Percentiles rank a stretch among this genome's conserved stretches.
Evolutionary conservation across 768 basidiomycete species (phyloP).

Genomic region (Russula sp.): DNA sequence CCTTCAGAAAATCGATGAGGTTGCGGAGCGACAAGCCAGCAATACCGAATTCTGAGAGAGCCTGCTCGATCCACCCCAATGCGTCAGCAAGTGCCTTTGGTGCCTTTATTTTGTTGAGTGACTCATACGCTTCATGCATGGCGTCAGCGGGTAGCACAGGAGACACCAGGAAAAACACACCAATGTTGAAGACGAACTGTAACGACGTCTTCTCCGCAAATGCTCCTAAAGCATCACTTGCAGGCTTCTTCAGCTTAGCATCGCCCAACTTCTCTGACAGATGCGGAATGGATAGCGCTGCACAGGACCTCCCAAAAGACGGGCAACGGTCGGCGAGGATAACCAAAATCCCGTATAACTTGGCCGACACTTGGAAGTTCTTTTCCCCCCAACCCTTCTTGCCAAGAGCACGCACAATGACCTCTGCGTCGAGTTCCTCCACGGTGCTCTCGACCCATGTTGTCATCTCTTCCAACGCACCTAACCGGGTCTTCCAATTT

Average conservation of each 20-base stretch:
- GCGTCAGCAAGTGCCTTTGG: constrained; percentile 95
- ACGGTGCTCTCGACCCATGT: constrained; percentile 71
- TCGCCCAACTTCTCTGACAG: constrained; percentile 94
- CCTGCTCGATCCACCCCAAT: constrained; percentile 78
- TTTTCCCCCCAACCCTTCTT: constrained; percentile 99
- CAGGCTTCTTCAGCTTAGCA: constrained; percentile 92
- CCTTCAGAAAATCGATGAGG: constrained; percentile 88
- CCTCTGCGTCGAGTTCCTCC: constrained; percentile 71
- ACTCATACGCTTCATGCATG: constrained; percentile 71
- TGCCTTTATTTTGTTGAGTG: constrained; percentile 90
- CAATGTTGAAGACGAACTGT: constrained; percentile 89
- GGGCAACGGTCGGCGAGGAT: constrained; percentile 72
- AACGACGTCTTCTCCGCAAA: constrained; percentile 92
- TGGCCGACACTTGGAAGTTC: constrained; percentile 95
- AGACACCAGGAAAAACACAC: constrained; percentile 36
- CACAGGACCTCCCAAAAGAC: constrained; percentile 78
- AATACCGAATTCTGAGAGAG: constrained; percentile 86
- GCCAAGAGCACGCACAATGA: constrained; percentile 76
- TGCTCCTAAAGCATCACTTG: constrained; percentile 73
- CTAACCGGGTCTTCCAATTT: constrained; percentile 90
- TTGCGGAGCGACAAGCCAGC: constrained; percentile 73
- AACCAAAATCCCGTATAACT: constrained; percentile 72
- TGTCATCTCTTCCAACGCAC: constrained; percentile 79
- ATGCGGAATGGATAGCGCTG: constrained; percentile 73
- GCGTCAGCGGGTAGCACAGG: constrained; percentile 20